Evolutionary conservation across 805 yeast species (phyloP), one percentile per base, ranked within the genome.

Genomic region (Sugiyamaella smithiae): DNA sequence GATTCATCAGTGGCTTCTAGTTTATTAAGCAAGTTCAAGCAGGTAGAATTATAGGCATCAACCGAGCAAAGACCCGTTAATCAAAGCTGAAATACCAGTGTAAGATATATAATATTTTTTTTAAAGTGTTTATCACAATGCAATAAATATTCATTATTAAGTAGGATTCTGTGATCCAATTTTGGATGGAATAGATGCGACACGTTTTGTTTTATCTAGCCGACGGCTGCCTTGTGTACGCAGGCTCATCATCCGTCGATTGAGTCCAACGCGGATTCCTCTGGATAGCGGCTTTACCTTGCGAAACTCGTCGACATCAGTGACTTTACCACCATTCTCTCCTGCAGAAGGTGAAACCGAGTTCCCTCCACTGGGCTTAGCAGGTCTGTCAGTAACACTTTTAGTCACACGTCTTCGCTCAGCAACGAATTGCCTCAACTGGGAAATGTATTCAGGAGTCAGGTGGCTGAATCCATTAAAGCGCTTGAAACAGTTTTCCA

Each of bases 381-480:
- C 47, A 9, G 16, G 9, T n/a, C n/a, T n/a, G n/a, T n/a, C n/a
- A 9, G 45, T 3, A 11, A 40, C 29, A 3, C 46, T 46, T 23
- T 31, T 43, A 12, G 41, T 41, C 20, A 37, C 37, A 8, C 36
- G 33, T 20, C 70, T 61, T 3, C 68, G 62, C 17, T 79, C 78
- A 5, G 81, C 71, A 11, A 91, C 97, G 65, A 83, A 90, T 57
- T 78, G 78, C 43, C 95, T 75, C 60, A 96, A 85, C 57, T 82
- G 77, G 52, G 78, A 74, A 43, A 91, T 81, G 64, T 91, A 97
- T 36, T 81, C 88, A 61, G 90, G 96, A 1, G 90, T 81, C 19
- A 88, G 67, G 53, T 82, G 82, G 17, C 87, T 89, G 60, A 81
- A 81, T 12, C 57, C 58, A 46, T 56, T 56, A 19, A 49, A 43